Base-by-base conservation (phyloP, 192 early-diverging fungal genomes). In the Entomortierella lignicola region DNA sequence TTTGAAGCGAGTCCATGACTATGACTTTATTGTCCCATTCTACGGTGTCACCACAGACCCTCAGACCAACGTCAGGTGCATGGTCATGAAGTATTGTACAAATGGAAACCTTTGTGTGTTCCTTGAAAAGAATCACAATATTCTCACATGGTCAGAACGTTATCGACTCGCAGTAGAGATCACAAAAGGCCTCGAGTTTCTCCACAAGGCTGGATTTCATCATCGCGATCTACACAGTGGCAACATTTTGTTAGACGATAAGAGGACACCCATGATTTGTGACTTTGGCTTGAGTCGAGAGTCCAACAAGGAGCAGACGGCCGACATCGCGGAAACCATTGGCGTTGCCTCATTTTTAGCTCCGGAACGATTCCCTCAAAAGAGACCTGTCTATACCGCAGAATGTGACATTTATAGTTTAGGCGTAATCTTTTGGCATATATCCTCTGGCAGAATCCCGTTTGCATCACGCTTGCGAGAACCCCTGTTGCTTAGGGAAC, bases 221-320 rank as follows among this genome's bases (percentile, higher is more conserved):
- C 84, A 85, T 41, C 55, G 77, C 12, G 84, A 85, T 43, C 60
- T 85, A 2, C 84, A 85, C 59, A 85, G 75, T 63, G 81, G 81
- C 57, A 85, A 85, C 59, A 83, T 85, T 70, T 56, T 85, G 23
- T 37, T 81, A 12, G 80, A 81, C 41, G 80, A 72, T 50, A 81
- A 72, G 32, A 68, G 66, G 56, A 74, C 65, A 2, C 70, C 80
- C 31, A 68, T 81, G 66, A 81, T 81, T 17, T 74, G 71, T 21
- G 80, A 81, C 44, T 81, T 81, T 53, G 80, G 80, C 0, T 41
- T 81, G 13, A 74, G 71, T 66, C 53, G 68, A 0, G 60, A 63
- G 7, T 74, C 71, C 11, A 53, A 31, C 29, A 69, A 66, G 63
- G 60, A 52, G 23, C 61, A 70, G 41, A 69, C 66, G 3, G 63